A percentile compares a stretch with the other conserved stretches of the same genome.
Conservation (phyloP, 495 filamentous ascomycete genomes). For the Xylaria bambusicola region DNA sequence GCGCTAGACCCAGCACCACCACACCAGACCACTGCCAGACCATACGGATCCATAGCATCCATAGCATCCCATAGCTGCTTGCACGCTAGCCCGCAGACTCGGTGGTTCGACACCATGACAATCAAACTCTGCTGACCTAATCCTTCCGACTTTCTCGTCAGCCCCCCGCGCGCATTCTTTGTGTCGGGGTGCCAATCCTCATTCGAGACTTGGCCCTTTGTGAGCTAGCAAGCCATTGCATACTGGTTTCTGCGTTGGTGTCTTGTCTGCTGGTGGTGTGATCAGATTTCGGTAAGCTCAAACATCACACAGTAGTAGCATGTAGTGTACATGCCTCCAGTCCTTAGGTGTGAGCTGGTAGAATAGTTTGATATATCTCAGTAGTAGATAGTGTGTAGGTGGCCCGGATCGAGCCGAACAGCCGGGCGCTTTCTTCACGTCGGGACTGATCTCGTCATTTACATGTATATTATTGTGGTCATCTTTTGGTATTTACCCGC, state of each 20-base stretch:
- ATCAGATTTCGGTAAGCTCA: neutral
- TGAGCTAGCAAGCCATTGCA: neutral
- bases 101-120: neutral
- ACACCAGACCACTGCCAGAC: neutral
- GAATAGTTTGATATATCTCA: too few relatives aligned
- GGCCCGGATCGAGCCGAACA: slow-evolving; percentile 7
- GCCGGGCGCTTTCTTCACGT: neutral
- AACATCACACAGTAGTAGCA: too few relatives aligned
- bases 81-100: too few relatives aligned
- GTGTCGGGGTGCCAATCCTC: slow-evolving; percentile 10
- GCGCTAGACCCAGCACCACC: too few relatives aligned
- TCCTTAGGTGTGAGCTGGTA: too few relatives aligned
- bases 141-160: slow-evolving; percentile 8
- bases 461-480: neutral
- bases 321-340: too few relatives aligned
- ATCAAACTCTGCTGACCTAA: slow-evolving; percentile 11
- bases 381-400: too few relatives aligned
- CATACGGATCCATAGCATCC: neutral
- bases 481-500: slow-evolving; percentile 8
- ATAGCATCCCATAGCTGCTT: too few relatives aligned
- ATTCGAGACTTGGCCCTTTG: neutral
- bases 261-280: slow-evolving; percentile 4
- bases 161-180: neutral
- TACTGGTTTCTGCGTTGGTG: neutral
- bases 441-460: too few relatives aligned